Evolutionary conservation across 257 asterid genomes (phyloP).

Genomic region (Paulownia fortunei): DNA sequence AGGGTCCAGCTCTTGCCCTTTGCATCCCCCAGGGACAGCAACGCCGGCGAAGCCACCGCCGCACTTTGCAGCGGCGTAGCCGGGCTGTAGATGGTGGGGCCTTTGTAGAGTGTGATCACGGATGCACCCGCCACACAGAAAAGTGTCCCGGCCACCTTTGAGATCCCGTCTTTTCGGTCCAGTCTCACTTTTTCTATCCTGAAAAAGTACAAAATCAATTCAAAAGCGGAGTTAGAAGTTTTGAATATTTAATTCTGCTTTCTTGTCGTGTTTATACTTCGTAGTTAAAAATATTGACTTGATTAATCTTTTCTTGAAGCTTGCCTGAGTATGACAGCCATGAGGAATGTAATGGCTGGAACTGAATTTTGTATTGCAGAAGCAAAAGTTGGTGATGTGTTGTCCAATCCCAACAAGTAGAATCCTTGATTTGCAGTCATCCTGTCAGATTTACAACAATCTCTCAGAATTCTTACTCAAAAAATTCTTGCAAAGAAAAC

Average conservation of each 20-base stretch:
- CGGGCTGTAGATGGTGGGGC: slow-evolving; percentile 94
- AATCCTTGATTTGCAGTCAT: slow-evolving; percentile 97
- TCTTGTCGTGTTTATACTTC: no score
- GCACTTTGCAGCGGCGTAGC: slow-evolving; percentile 45
- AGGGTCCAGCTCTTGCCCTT: slow-evolving; percentile 85
- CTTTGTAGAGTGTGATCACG: slow-evolving; percentile 89
- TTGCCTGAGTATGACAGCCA: slow-evolving; percentile 89
- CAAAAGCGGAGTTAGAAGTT: neutral
- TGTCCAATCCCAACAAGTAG: slow-evolving; percentile 91
- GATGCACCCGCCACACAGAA: slow-evolving; percentile 97
- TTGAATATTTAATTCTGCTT: neutral
- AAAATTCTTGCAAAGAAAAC: neutral
- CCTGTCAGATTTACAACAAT: slow-evolving; percentile 39
- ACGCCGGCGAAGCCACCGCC: slow-evolving; percentile 21
- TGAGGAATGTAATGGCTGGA: slow-evolving; percentile 95
- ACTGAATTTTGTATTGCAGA: slow-evolving; percentile 97
- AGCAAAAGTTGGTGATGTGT: slow-evolving; percentile 96
- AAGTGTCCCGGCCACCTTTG: slow-evolving; percentile 75
- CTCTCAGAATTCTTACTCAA: neutral
- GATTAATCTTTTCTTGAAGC: neutral
- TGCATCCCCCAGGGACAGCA: slow-evolving; percentile 62
- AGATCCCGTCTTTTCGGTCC: slow-evolving; percentile 82
- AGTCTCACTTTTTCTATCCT: slow-evolving; percentile 89
- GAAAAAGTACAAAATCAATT: slow-evolving; percentile 2
- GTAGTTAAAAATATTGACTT: no score